phyloP scores from a whole-genome alignment of 345 rosid genomes.

The Eucalyptus polybractea region DNA sequence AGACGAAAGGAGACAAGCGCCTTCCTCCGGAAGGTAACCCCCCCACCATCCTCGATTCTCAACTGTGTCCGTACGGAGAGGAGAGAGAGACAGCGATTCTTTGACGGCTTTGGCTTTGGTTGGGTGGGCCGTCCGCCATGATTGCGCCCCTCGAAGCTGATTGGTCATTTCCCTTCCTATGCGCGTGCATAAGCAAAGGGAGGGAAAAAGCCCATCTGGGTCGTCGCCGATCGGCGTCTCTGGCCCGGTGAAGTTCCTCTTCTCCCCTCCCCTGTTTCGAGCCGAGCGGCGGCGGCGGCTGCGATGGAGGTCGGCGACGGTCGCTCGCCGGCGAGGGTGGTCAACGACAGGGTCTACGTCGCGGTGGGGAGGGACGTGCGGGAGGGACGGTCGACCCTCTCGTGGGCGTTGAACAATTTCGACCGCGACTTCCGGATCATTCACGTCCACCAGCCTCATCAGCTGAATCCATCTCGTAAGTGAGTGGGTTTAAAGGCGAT shows the following conservation, averaged over 20 bases:
- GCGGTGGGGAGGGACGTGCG: slow-evolving; percentile 45
- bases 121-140: neutral
- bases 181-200: neutral
- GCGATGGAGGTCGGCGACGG: neutral
- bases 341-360: slow-evolving; percentile 36
- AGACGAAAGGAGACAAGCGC: neutral
- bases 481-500: neutral
- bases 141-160: neutral
- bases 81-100: neutral
- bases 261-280: neutral
- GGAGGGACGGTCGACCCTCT: slow-evolving; percentile 25
- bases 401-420: slow-evolving; percentile 39
- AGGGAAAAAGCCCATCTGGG: neutral
- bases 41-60: too few relatives aligned
- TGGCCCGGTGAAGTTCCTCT: neutral
- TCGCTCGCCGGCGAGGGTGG: slow-evolving; percentile 9
- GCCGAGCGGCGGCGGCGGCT: neutral
- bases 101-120: neutral
- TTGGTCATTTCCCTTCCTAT: neutral
- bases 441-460: slow-evolving; percentile 15
- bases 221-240: neutral
- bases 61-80: too few relatives aligned
- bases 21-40: neutral
- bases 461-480: neutral
- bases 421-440: slow-evolving; percentile 17